Evolutionary conservation across 345 rosid species (phyloP).

Genomic region (Cardiospermum halicacabum): DNA sequence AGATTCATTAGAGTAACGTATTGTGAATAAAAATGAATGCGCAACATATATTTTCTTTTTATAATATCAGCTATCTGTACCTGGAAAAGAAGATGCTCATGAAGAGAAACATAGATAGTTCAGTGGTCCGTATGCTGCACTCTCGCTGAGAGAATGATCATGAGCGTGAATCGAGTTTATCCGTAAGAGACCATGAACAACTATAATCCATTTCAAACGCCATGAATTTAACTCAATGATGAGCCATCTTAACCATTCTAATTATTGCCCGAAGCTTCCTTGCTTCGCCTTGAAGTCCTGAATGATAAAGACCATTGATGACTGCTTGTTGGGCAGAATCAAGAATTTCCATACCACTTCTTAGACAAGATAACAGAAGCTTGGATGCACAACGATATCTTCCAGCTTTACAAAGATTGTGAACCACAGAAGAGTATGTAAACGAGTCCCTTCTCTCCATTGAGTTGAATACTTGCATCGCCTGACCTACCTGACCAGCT

Average conservation of each 20-base stretch:
- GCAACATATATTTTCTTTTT: background rate
- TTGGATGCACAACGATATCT: conserved; percentile 60
- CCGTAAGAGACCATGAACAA: conserved; percentile 2
- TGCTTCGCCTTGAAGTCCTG: conserved; percentile 52
- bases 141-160: background rate
- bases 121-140: background rate
- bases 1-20: too few species aligned
- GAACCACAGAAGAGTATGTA: conserved; percentile 66
- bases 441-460: conserved; percentile 74
- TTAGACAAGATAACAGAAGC: conserved; percentile 58
- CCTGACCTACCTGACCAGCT: conserved; percentile 50
- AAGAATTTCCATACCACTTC: conserved; percentile 55
- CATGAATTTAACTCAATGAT: conserved; percentile 24
- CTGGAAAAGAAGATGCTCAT: background rate
- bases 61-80: background rate
- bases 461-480: conserved; percentile 50
- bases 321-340: conserved; percentile 65
- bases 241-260: conserved; percentile 32
- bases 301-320: conserved; percentile 50
- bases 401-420: conserved; percentile 70
- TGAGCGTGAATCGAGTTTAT: background rate
- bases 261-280: conserved; percentile 51
- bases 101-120: background rate
- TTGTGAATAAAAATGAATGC: too few species aligned
- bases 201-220: background rate